Conservation (phyloP, 257 asterid species). For the Solanum chiquidenum region DNA sequence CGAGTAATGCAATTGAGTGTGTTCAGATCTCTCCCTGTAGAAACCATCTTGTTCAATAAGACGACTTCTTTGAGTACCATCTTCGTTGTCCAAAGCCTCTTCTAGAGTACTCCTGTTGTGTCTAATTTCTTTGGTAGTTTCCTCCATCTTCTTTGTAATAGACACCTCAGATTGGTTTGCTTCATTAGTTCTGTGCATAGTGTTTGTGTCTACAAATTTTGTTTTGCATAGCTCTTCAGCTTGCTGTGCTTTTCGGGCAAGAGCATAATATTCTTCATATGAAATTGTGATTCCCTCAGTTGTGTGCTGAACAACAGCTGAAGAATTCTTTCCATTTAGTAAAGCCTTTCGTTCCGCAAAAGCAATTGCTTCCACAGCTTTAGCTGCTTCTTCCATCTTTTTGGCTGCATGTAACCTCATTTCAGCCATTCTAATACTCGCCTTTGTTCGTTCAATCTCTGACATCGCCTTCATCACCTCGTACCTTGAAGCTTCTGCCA, state of each 20-base stretch:
- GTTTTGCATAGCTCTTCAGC: slow-evolving; percentile 56
- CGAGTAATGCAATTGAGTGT: background rate
- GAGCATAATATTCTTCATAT: slow-evolving; percentile 54
- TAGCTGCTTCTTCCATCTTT: slow-evolving; percentile 90
- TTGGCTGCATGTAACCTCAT: slow-evolving; percentile 86
- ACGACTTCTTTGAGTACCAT: slow-evolving; percentile 9
- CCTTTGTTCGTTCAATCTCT: slow-evolving; percentile 73
- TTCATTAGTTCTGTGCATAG: background rate
- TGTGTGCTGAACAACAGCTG: slow-evolving; percentile 3
- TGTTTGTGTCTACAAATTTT: slow-evolving; percentile 41
- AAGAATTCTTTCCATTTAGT: slow-evolving; percentile 4
- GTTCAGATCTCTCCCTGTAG: slow-evolving; percentile 9
- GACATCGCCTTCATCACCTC: slow-evolving; percentile 83
- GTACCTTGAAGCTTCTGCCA: slow-evolving; percentile 82
- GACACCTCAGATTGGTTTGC: slow-evolving; percentile 27
- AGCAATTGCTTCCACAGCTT: slow-evolving; percentile 75
- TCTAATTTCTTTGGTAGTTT: slow-evolving; percentile 11
- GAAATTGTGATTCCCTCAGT: slow-evolving; percentile 53
- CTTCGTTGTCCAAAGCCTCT: slow-evolving; percentile 17
- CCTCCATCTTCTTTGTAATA: slow-evolving; percentile 38
- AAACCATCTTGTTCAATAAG: slow-evolving; percentile 3
- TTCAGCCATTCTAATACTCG: slow-evolving; percentile 77
- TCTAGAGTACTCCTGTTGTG: slow-evolving; percentile 19
- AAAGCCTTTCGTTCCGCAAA: slow-evolving; percentile 30
- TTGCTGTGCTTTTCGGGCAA: slow-evolving; percentile 42